Conservation (phyloP, 108 stramenopile genomes). For the Conticribra guillardii region DNA sequence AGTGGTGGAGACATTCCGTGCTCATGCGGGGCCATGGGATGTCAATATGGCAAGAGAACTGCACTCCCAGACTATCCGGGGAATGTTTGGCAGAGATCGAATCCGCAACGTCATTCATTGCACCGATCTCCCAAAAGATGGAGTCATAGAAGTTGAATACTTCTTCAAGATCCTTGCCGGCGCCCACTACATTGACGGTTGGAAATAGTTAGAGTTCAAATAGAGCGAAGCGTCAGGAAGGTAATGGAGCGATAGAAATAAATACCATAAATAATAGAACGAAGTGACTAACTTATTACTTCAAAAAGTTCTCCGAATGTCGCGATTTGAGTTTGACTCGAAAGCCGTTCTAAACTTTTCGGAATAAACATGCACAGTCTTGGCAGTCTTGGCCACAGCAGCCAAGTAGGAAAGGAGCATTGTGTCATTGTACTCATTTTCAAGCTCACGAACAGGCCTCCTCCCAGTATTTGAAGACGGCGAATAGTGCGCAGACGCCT, state of each 20-base stretch:
- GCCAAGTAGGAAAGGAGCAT: slow-evolving; percentile 64
- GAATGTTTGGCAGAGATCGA: slow-evolving; percentile 59
- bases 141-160: slow-evolving; percentile 70
- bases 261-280: not conserved
- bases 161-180: slow-evolving; percentile 64
- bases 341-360: slow-evolving; percentile 67
- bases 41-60: slow-evolving; percentile 77
- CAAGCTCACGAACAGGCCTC: slow-evolving; percentile 27
- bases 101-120: slow-evolving; percentile 85
- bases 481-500: not conserved
- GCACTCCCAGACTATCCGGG: slow-evolving; percentile 61
- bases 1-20: slow-evolving; percentile 65
- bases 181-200: slow-evolving; percentile 10
- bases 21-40: slow-evolving; percentile 77
- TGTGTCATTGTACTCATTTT: slow-evolving; percentile 55
- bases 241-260: too few relatives aligned
- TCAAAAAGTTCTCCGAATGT: slow-evolving; percentile 24
- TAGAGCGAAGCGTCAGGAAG: not conserved
- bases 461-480: not conserved
- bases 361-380: slow-evolving; percentile 64
- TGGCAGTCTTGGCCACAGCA: slow-evolving; percentile 61
- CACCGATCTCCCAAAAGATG: slow-evolving; percentile 82
- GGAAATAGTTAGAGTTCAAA: slow-evolving; percentile 10
- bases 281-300: not conserved
- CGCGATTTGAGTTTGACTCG: slow-evolving; percentile 21